Percentiles rank a stretch among this genome's conserved stretches.
Evolutionary conservation across 495 filamentous ascomycete species (phyloP).

Genomic region (Schizothecium vesticola): DNA sequence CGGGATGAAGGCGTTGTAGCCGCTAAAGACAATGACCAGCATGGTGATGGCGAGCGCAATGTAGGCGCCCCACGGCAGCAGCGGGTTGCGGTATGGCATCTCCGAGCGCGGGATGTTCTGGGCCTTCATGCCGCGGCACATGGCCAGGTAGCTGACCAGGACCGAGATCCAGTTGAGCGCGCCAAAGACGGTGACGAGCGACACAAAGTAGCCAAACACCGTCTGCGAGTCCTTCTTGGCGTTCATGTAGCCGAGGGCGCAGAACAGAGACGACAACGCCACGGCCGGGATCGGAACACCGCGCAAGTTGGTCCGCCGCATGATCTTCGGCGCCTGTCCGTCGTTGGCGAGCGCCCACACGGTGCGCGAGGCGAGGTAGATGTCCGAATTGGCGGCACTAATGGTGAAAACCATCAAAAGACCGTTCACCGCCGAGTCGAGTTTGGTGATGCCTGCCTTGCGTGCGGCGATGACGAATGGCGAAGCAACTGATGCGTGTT

Average conservation of each 20-base stretch:
- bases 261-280: slow-evolving; percentile 53
- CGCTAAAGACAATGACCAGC: slow-evolving; percentile 71
- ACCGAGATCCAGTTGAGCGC: slow-evolving; percentile 82
- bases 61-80: slow-evolving; percentile 64
- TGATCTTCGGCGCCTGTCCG: slow-evolving; percentile 66
- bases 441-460: slow-evolving; percentile 56
- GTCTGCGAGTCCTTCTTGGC: slow-evolving; percentile 58
- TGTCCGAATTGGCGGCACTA: slow-evolving; percentile 69
- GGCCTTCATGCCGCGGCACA: slow-evolving; percentile 65
- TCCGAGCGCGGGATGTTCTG: slow-evolving; percentile 60
- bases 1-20: slow-evolving; percentile 57
- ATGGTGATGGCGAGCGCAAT: slow-evolving; percentile 61
- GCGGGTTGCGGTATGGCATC: slow-evolving; percentile 68
- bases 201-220: slow-evolving; percentile 83
- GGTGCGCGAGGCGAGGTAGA: slow-evolving; percentile 80
- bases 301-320: slow-evolving; percentile 62
- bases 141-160: slow-evolving; percentile 75
- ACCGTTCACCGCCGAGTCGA: slow-evolving; percentile 73
- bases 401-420: slow-evolving; percentile 76
- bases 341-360: slow-evolving; percentile 74
- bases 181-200: slow-evolving; percentile 75
- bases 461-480: slow-evolving; percentile 62
- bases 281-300: slow-evolving; percentile 75
- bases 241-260: slow-evolving; percentile 73
- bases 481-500: slow-evolving; percentile 45